Evolutionary conservation across 129 eudicot species (phyloP).

Genomic region (Helianthus tuberosus): DNA sequence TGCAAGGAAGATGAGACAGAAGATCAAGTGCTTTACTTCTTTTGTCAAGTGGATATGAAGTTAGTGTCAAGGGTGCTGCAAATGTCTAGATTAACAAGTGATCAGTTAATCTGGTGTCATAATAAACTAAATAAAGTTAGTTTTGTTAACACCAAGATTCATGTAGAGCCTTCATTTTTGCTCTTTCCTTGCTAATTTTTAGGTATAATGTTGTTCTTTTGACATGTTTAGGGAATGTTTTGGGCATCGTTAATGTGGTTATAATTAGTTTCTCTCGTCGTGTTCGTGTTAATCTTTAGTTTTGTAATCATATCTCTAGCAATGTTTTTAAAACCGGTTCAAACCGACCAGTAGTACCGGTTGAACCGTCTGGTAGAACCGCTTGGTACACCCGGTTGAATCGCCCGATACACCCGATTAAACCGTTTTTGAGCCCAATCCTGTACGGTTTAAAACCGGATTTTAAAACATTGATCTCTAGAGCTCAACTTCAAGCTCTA

Average conservation of each 20-base stretch:
- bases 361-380: no score
- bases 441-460: no score
- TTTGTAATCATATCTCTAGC: neutral
- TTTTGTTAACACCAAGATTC: slow-evolving; percentile 64
- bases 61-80: slow-evolving; percentile 76
- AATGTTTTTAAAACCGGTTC: no score
- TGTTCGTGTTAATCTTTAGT: neutral
- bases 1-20: slow-evolving; percentile 43
- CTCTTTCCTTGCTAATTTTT: slow-evolving; percentile 75
- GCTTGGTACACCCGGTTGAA: no score
- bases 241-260: slow-evolving; percentile 5
- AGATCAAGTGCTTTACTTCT: slow-evolving; percentile 73
- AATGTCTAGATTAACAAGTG: slow-evolving; percentile 76
- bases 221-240: slow-evolving; percentile 13
- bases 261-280: neutral
- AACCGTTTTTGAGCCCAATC: no score
- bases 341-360: no score
- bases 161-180: slow-evolving; percentile 76
- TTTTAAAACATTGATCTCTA: no score
- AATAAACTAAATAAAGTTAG: slow-evolving; percentile 69
- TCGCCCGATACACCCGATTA: no score
- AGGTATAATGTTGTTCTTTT: slow-evolving; percentile 20
- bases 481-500: no score
- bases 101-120: slow-evolving; percentile 82
- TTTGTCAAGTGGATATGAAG: slow-evolving; percentile 89